Evolutionary conservation across 139 green algal species (phyloP).

Genomic region (Pleodorina starrii): DNA sequence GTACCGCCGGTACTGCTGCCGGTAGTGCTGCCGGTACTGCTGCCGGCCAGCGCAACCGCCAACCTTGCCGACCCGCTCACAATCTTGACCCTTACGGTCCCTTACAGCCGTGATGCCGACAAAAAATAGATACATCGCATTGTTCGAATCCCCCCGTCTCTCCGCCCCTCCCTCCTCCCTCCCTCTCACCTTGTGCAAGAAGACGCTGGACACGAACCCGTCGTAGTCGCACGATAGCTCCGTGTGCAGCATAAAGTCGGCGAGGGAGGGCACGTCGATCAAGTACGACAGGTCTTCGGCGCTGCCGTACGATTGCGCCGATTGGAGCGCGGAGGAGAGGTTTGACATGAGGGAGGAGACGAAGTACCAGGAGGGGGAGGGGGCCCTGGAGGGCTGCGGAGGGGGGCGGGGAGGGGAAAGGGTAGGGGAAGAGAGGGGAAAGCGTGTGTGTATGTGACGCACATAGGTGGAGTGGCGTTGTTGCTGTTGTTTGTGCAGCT

Average conservation of each 20-base stretch:
- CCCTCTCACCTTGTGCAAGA: conserved; percentile 42
- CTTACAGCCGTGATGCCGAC: too few species aligned
- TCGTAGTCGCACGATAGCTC: conserved; percentile 47
- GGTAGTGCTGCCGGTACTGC: too few species aligned
- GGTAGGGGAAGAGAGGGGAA: neutral
- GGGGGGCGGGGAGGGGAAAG: neutral
- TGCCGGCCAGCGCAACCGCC: too few species aligned
- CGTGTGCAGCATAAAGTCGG: conserved; percentile 45
- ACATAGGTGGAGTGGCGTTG: neutral
- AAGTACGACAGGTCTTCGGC: neutral
- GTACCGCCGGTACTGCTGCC: too few species aligned
- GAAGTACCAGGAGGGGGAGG: neutral
- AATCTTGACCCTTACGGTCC: too few species aligned
- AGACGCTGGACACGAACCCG: conserved; percentile 41
- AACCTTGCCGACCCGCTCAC: too few species aligned
- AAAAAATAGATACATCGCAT: too few species aligned
- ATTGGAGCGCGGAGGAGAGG: neutral
- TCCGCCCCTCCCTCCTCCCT: neutral
- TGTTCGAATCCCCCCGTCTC: too few species aligned
- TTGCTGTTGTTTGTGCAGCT: too few species aligned
- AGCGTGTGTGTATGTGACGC: neutral
- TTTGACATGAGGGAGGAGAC: conserved; percentile 10
- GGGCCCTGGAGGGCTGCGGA: neutral
- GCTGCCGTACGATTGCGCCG: neutral
- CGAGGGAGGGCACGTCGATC: neutral